Conservation (phyloP, 2,329 filamentous ascomycete genomes). For the Ascochyta clinopodiicola region DNA sequence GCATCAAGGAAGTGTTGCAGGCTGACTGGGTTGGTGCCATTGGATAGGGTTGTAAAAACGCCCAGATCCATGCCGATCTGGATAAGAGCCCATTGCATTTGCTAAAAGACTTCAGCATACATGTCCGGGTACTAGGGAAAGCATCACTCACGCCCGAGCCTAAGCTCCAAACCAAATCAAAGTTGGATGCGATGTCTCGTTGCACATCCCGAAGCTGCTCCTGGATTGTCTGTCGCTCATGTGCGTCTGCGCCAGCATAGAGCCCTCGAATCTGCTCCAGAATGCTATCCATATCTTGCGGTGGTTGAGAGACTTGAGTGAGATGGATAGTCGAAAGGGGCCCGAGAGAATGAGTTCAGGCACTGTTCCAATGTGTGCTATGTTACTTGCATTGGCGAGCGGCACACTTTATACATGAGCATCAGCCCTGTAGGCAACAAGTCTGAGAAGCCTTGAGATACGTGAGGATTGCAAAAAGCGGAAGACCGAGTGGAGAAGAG, state of each 20-base stretch:
- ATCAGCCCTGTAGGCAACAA: not conserved
- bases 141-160: slow-evolving; percentile 18
- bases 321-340: not conserved
- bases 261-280: slow-evolving; percentile 28
- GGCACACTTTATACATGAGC: not conserved
- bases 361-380: not conserved
- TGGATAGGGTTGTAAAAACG: slow-evolving; percentile 27
- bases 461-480: no score
- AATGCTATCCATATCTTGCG: slow-evolving; percentile 31
- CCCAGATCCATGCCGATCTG: slow-evolving; percentile 30
- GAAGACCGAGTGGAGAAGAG: slow-evolving; percentile 1
- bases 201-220: slow-evolving; percentile 36
- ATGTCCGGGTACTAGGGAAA: no score
- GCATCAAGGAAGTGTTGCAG: slow-evolving; percentile 27
- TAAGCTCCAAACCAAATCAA: slow-evolving; percentile 30
- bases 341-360: not conserved
- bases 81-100: slow-evolving; percentile 31
- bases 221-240: slow-evolving; percentile 29
- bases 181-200: slow-evolving; percentile 32
- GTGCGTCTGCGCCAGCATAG: slow-evolving; percentile 26
- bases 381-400: not conserved
- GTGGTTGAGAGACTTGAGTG: not conserved
- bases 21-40: slow-evolving; percentile 13
- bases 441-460: not conserved
- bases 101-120: slow-evolving; percentile 5